Conservation (phyloP, 2,329 filamentous ascomycete genomes). For the Neofusicoccum laricinum region DNA sequence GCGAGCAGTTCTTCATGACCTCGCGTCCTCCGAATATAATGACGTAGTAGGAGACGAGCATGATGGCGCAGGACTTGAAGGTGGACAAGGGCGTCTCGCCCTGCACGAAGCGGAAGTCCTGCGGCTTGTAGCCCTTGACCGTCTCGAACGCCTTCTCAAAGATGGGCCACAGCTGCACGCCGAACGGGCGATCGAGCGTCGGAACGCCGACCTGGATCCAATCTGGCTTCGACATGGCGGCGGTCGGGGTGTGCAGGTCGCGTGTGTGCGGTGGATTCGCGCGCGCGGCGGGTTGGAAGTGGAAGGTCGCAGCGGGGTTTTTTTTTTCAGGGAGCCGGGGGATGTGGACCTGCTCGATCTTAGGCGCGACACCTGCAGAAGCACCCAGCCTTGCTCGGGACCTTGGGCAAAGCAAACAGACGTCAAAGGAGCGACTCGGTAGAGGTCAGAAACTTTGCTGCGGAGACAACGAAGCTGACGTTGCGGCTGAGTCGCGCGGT, state of each 20-base stretch:
- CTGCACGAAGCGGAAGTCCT: slow-evolving; percentile 79
- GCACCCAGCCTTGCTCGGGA: neutral
- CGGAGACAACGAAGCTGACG: slow-evolving; percentile 2
- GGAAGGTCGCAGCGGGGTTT: neutral
- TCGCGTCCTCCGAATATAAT: slow-evolving; percentile 92
- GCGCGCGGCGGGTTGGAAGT: slow-evolving; percentile 6
- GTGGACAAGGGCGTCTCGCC: slow-evolving; percentile 89
- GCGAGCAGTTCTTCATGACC: slow-evolving; percentile 80
- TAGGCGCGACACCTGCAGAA: slow-evolving; percentile 7
- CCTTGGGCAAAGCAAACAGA: neutral
- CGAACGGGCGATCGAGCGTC: slow-evolving; percentile 88
- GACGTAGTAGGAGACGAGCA: slow-evolving; percentile 85
- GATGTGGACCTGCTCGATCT: neutral
- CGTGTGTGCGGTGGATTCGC: slow-evolving; percentile 4
- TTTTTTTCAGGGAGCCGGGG: neutral
- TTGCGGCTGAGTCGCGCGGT: slow-evolving; percentile 14
- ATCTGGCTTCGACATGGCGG: slow-evolving; percentile 50
- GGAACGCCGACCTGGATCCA: slow-evolving; percentile 60
- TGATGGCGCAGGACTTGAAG: slow-evolving; percentile 73
- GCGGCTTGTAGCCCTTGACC: slow-evolving; percentile 75
- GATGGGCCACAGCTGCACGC: slow-evolving; percentile 86
- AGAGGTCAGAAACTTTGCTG: slow-evolving; percentile 7
- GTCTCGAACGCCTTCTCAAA: slow-evolving; percentile 83
- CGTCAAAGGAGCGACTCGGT: slow-evolving; percentile 8
- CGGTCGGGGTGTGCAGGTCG: slow-evolving; percentile 17